Percentiles rank a stretch among this genome's conserved stretches.
Evolutionary conservation across 345 rosid genomes (phyloP).

Genomic region (Dipteronia dyeriana): DNA sequence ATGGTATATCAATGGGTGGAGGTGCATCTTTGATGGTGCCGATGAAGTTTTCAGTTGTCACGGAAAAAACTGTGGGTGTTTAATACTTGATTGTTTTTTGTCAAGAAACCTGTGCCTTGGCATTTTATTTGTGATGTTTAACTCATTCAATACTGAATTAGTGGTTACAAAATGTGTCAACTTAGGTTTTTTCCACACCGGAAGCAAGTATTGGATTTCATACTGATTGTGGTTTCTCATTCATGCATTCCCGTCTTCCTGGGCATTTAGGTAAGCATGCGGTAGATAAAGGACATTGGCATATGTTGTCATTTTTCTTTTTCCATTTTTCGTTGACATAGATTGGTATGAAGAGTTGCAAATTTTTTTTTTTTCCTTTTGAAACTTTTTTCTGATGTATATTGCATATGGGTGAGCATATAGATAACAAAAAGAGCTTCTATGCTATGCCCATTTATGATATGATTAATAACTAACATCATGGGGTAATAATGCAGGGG

Average conservation of each 20-base stretch:
- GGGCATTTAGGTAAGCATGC: constrained; percentile 70
- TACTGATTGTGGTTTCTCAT: constrained; percentile 90
- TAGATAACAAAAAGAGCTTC: not conserved
- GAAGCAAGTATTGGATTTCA: constrained; percentile 96
- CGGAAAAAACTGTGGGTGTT: constrained; percentile 82
- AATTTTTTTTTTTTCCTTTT: not conserved
- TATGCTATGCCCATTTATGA: not conserved
- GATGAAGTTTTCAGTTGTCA: constrained; percentile 88
- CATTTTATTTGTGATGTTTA: not conserved
- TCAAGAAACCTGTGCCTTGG: not conserved
- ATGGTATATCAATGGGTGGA: constrained; percentile 98
- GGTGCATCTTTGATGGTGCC: constrained; percentile 95
- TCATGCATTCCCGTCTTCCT: constrained; percentile 81
- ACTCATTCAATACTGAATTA: not conserved
- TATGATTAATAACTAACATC: not conserved
- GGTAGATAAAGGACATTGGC: constrained; percentile 11
- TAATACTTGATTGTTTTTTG: constrained; percentile 14
- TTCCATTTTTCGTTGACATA: not conserved
- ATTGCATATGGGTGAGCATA: not conserved
- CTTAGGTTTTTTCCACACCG: constrained; percentile 87
- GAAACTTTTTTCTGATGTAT: not conserved
- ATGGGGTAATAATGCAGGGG: constrained; percentile 52
- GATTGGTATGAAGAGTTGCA: not conserved
- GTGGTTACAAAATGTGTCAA: not conserved
- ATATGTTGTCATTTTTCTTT: not conserved